Conservation (phyloP, 108 stramenopile species). For the Cyclotella choctawhatcheeana region DNA sequence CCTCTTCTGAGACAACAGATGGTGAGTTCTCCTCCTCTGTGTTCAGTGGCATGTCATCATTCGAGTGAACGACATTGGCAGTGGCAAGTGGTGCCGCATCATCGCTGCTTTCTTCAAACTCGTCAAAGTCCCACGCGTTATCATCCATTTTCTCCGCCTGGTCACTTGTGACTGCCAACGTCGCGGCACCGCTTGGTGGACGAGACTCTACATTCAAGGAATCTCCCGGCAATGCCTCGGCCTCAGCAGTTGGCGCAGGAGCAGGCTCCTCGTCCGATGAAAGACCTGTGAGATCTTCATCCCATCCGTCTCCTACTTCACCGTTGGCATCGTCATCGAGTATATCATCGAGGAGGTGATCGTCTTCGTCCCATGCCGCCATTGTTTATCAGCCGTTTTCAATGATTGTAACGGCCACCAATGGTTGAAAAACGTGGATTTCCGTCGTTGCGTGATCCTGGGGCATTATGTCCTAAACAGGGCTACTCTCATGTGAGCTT, state of each 20-base stretch:
- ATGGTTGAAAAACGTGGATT: too few species aligned
- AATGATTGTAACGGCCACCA: too few species aligned
- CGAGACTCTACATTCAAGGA: background rate
- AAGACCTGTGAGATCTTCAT: conserved; percentile 20
- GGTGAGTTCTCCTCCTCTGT: background rate
- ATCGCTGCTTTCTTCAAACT: background rate
- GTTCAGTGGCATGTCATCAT: background rate
- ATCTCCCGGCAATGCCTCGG: background rate
- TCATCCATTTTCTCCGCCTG: background rate
- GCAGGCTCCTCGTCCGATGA: conserved; percentile 5
- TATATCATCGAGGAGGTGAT: conserved; percentile 29
- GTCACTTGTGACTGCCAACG: background rate
- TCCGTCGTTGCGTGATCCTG: too few species aligned
- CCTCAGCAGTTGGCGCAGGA: background rate
- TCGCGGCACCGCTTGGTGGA: too few species aligned
- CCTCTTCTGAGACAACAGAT: background rate
- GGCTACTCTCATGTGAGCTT: too few species aligned
- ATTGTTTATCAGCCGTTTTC: too few species aligned
- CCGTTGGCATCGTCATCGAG: conserved; percentile 23
- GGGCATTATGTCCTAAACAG: too few species aligned
- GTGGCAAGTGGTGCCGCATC: background rate
- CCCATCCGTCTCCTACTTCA: conserved; percentile 20
- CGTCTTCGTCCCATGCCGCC: conserved; percentile 41
- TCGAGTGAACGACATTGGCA: background rate
- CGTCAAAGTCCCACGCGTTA: conserved; percentile 14